Conservation (phyloP, 192 early-diverging fungal genomes). For the Backusella liffmaniae region DNA sequence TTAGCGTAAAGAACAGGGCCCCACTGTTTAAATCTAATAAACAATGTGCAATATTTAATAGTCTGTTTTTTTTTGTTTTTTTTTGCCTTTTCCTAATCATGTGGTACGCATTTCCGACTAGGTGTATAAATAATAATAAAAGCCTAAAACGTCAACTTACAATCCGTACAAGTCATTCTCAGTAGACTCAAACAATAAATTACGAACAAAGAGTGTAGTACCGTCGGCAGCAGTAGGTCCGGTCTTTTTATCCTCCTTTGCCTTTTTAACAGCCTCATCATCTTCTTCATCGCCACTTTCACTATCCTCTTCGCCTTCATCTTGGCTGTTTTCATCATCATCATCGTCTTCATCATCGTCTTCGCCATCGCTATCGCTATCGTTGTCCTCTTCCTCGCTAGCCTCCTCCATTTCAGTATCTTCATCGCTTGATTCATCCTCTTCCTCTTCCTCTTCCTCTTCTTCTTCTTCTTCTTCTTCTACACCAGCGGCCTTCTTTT, state of each 20-base stretch:
- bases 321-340: slow-evolving; percentile 41
- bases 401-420: slow-evolving; percentile 35
- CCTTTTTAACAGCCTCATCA: slow-evolving; percentile 38
- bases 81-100: neutral
- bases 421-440: slow-evolving; percentile 38
- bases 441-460: slow-evolving; percentile 29
- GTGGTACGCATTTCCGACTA: neutral
- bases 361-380: slow-evolving; percentile 26
- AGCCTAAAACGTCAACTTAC: slow-evolving; percentile 22
- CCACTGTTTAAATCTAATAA: slow-evolving; percentile 64
- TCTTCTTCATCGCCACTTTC: slow-evolving; percentile 32
- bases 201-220: slow-evolving; percentile 91
- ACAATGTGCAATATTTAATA: neutral
- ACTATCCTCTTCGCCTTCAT: slow-evolving; percentile 38
- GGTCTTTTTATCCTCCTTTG: slow-evolving; percentile 30
- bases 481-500: slow-evolving; percentile 39
- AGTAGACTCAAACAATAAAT: slow-evolving; percentile 88
- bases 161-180: slow-evolving; percentile 69
- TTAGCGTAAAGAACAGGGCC: slow-evolving; percentile 77
- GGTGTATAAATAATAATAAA: neutral
- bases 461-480: slow-evolving; percentile 37
- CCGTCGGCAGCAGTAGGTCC: slow-evolving; percentile 50
- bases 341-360: slow-evolving; percentile 45
- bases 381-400: slow-evolving; percentile 32
- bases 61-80: neutral